phyloP scores from a whole-genome alignment of 345 rosid species.

The Raphanus raphanistrum region DNA sequence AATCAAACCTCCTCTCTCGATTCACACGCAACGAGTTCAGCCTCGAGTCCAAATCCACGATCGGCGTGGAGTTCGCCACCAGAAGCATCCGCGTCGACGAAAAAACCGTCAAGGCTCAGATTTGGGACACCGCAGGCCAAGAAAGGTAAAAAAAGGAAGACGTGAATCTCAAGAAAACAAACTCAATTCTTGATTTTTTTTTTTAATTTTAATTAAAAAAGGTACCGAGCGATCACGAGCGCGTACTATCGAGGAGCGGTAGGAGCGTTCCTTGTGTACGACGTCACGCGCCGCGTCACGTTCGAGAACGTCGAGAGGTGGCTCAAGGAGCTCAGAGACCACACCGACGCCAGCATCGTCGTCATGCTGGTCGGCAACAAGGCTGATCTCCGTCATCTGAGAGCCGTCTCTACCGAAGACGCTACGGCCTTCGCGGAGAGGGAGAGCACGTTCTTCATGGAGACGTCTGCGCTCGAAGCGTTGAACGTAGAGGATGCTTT shows the following conservation, averaged over 20 bases:
- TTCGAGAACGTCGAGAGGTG: constrained; percentile 91
- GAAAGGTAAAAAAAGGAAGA: constrained; percentile 50
- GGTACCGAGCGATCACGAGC: constrained; percentile 91
- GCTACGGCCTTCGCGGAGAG: constrained; percentile 71
- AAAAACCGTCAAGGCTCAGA: constrained; percentile 81
- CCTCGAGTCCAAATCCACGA: constrained; percentile 82
- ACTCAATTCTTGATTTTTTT: not conserved
- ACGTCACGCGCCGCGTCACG: constrained; percentile 76
- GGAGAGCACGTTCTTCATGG: constrained; percentile 79
- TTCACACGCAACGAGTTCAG: constrained; percentile 80
- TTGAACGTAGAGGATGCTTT: constrained; percentile 81
- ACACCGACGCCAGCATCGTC: constrained; percentile 78
- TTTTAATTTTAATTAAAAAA: constrained; percentile 15
- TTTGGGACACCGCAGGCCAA: constrained; percentile 91
- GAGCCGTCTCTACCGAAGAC: constrained; percentile 76
- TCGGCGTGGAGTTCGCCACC: constrained; percentile 87
- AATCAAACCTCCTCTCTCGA: constrained; percentile 71
- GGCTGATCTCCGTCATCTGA: constrained; percentile 76
- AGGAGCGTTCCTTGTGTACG: constrained; percentile 84
- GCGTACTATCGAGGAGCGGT: constrained; percentile 93
- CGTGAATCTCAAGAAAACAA: not conserved
- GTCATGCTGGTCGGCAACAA: constrained; percentile 93
- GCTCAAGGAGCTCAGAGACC: constrained; percentile 87
- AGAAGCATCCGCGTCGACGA: constrained; percentile 73
- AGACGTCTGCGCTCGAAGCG: constrained; percentile 88